Percentiles rank a stretch among this genome's conserved stretches.
These are phyloP conservation scores for Paracamarosporium sp. DNA, from an alignment of 2,329 filamentous ascomycete species.

Conservation along the genomic window DNA sequence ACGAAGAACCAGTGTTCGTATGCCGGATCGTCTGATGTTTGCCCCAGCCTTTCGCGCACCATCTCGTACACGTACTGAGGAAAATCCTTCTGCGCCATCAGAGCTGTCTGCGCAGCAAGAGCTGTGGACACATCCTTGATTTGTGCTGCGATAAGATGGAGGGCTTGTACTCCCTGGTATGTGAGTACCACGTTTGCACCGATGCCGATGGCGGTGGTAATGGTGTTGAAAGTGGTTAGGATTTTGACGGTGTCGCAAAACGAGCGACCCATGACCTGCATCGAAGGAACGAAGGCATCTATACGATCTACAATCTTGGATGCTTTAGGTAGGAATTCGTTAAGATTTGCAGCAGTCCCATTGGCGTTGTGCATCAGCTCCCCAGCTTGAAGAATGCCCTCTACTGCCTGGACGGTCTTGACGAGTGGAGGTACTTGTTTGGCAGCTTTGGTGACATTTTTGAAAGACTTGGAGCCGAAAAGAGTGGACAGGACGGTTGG, in stretches of 20 bases:
- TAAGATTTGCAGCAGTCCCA: slow-evolving; percentile 4
- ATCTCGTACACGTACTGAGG: slow-evolving; percentile 13
- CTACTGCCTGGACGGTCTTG: slow-evolving; percentile 8
- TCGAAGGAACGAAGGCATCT: slow-evolving; percentile 8
- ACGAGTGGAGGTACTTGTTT: slow-evolving; percentile 4
- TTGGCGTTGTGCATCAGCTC: slow-evolving; percentile 8
- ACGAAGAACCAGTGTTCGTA: slow-evolving; percentile 50
- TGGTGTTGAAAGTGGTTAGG: slow-evolving; percentile 7
- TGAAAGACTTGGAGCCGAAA: slow-evolving; percentile 1
- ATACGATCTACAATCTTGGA: slow-evolving; percentile 7
- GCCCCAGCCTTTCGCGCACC: slow-evolving; percentile 5
- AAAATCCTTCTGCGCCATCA: slow-evolving; percentile 11
- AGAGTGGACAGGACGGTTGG: background rate
- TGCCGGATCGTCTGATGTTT: slow-evolving; percentile 2
- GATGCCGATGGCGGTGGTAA: slow-evolving; percentile 7
- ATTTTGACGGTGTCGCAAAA: slow-evolving; percentile 10
- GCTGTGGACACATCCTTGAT: slow-evolving; percentile 6
- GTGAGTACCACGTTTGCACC: slow-evolving; percentile 10
- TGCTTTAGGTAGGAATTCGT: slow-evolving; percentile 10
- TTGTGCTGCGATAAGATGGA: slow-evolving; percentile 6
- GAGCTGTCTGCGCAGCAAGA: slow-evolving; percentile 9
- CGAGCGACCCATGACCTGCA: slow-evolving; percentile 9
- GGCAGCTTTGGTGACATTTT: slow-evolving; percentile 1
- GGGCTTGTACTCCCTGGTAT: slow-evolving; percentile 9
- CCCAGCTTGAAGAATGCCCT: slow-evolving; percentile 6